Conservation (phyloP, 1,139 yeast species). For the Pichia sp. region DNA sequence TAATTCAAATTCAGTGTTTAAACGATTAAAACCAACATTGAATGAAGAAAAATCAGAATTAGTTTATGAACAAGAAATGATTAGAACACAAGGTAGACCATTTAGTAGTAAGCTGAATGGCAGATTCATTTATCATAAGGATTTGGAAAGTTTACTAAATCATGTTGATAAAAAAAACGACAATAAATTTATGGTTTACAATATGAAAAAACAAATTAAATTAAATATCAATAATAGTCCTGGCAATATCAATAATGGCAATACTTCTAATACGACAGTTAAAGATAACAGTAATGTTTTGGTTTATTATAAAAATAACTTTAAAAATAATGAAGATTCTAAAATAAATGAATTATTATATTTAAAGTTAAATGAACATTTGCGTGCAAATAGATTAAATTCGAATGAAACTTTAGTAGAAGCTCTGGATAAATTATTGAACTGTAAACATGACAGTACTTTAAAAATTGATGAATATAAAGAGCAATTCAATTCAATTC, state of each 20-base stretch:
- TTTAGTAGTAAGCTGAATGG: slow-evolving; percentile 32
- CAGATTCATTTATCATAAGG: slow-evolving; percentile 28
- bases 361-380: slow-evolving; percentile 3
- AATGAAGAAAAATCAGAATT: slow-evolving; percentile 14
- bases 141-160: slow-evolving; percentile 21
- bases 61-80: slow-evolving; percentile 5
- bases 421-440: slow-evolving; percentile 12
- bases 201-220: slow-evolving; percentile 9
- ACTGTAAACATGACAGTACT: slow-evolving; percentile 6
- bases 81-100: slow-evolving; percentile 35
- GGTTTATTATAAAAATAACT: not conserved
- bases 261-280: not conserved
- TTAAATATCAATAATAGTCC: not conserved
- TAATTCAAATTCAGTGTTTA: slow-evolving; percentile 24
- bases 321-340: not conserved
- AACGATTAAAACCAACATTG: slow-evolving; percentile 18
- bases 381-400: not conserved
- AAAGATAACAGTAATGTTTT: not conserved
- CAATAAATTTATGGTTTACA: slow-evolving; percentile 19
- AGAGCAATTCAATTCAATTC: slow-evolving; percentile 9
- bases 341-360: slow-evolving; percentile 2
- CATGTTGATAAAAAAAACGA: slow-evolving; percentile 21
- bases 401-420: slow-evolving; percentile 6
- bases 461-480: slow-evolving; percentile 11
- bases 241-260: not conserved